Evolutionary conservation across 1,139 yeast genomes (phyloP).

Genomic region (Suhomyces bribrorum): DNA sequence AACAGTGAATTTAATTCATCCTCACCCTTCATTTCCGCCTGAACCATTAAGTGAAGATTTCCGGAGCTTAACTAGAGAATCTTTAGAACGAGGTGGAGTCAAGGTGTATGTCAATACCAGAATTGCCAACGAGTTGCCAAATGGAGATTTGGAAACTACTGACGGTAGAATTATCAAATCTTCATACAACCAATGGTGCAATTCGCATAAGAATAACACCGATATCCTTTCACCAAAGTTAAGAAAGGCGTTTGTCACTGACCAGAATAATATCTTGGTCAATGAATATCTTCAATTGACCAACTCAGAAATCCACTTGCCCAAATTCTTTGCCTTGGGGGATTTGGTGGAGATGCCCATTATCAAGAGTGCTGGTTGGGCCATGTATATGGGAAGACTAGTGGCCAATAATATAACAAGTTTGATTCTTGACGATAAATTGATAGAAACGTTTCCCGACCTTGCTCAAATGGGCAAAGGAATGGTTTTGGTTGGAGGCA

Average conservation of each 20-base stretch:
- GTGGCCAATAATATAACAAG: slow-evolving; percentile 42
- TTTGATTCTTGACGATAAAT: slow-evolving; percentile 28
- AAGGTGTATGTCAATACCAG: slow-evolving; percentile 23
- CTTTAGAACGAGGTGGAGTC: slow-evolving; percentile 26
- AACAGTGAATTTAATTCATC: slow-evolving; percentile 41
- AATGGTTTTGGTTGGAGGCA: slow-evolving; percentile 47
- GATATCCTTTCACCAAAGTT: slow-evolving; percentile 23
- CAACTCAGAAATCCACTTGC: slow-evolving; percentile 14
- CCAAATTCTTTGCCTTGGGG: slow-evolving; percentile 41
- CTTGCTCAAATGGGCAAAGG: slow-evolving; percentile 38
- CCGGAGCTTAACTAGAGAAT: slow-evolving; percentile 26
- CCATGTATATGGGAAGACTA: slow-evolving; percentile 45
- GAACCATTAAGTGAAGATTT: slow-evolving; percentile 40
- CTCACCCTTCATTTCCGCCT: slow-evolving; percentile 42
- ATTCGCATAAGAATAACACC: slow-evolving; percentile 42
- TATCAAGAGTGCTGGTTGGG: slow-evolving; percentile 52
- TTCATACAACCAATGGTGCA: slow-evolving; percentile 47
- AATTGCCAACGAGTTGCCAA: slow-evolving; percentile 24
- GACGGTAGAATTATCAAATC: slow-evolving; percentile 32
- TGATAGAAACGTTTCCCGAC: slow-evolving; percentile 41
- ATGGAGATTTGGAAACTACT: slow-evolving; percentile 35
- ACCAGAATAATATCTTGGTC: slow-evolving; percentile 30
- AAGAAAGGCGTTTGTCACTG: slow-evolving; percentile 25
- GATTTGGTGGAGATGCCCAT: slow-evolving; percentile 44
- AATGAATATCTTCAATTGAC: slow-evolving; percentile 42